phyloP scores from a whole-genome alignment of 805 yeast species.

The Saturnispora galanensis region DNA sequence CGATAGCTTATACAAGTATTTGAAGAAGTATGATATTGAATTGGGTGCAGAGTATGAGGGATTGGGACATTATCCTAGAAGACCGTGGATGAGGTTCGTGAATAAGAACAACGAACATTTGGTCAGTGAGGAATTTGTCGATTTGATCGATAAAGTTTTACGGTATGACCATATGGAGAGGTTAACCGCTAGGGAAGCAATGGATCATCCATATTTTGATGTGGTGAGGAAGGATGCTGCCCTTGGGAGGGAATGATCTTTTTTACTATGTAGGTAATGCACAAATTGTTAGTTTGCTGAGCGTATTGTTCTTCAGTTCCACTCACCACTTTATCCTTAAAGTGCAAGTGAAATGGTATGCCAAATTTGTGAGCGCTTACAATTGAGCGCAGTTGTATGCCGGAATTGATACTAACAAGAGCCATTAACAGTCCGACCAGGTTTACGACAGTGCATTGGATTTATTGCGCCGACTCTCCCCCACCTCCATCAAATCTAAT shows the following conservation, averaged over 20 bases:
- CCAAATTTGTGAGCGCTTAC: background rate
- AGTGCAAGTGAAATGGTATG: constrained; percentile 5
- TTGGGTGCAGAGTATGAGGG: constrained; percentile 71
- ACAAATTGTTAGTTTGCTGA: background rate
- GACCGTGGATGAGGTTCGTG: constrained; percentile 80
- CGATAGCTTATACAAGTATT: constrained; percentile 60
- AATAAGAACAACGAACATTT: constrained; percentile 60
- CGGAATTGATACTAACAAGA: constrained; percentile 3
- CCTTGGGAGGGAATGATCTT: too few relatives aligned
- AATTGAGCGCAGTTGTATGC: too few relatives aligned
- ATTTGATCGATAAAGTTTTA: constrained; percentile 68
- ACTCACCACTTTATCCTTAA: background rate
- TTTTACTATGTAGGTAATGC: background rate
- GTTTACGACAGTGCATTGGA: constrained; percentile 72
- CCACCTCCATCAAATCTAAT: constrained; percentile 42
- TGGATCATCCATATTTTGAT: constrained; percentile 50
- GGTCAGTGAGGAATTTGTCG: constrained; percentile 62
- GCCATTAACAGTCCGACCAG: constrained; percentile 21
- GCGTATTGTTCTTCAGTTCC: background rate
- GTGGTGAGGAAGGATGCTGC: constrained; percentile 18
- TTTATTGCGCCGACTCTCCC: constrained; percentile 65
- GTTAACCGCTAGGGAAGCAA: constrained; percentile 81
- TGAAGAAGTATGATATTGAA: constrained; percentile 59
- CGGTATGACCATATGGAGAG: constrained; percentile 85
- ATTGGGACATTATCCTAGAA: constrained; percentile 63